phyloP scores from a whole-genome alignment of 2,329 filamentous ascomycete species.

The Fusarium phyllophilum region DNA sequence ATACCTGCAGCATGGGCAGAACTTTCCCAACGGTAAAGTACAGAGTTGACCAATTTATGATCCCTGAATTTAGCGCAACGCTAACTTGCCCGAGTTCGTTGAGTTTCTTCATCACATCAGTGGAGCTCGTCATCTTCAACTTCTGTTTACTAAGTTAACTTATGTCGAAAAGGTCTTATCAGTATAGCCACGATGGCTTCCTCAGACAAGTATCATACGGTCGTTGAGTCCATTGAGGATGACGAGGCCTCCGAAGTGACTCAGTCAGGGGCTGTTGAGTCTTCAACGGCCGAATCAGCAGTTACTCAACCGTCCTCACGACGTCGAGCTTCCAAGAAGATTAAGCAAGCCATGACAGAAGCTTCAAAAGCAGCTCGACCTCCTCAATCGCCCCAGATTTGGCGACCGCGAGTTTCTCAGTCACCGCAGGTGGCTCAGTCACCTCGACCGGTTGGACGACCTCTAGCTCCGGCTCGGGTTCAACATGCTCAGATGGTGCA shows the following conservation, averaged over 20 bases:
- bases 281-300: neutral
- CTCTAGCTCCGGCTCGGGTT: neutral
- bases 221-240: neutral
- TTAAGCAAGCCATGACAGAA: neutral
- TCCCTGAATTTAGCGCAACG: neutral
- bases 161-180: neutral
- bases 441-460: neutral
- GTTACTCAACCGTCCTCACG: neutral
- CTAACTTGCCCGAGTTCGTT: slow-evolving; percentile 8
- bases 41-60: neutral
- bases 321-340: no score
- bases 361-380: neutral
- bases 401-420: neutral
- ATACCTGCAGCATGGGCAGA: rapidly evolving
- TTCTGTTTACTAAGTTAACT: neutral
- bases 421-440: neutral
- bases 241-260: neutral
- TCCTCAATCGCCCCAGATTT: neutral
- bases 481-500: slow-evolving; percentile 3
- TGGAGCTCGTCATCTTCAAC: neutral
- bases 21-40: rapidly evolving
- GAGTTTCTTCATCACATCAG: neutral
- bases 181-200: neutral
- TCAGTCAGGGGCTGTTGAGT: neutral
- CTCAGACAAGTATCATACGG: neutral